These are phyloP conservation scores for Auriscalpium vulgare DNA, from an alignment of 768 basidiomycete genomes.

Conservation along the genomic window DNA sequence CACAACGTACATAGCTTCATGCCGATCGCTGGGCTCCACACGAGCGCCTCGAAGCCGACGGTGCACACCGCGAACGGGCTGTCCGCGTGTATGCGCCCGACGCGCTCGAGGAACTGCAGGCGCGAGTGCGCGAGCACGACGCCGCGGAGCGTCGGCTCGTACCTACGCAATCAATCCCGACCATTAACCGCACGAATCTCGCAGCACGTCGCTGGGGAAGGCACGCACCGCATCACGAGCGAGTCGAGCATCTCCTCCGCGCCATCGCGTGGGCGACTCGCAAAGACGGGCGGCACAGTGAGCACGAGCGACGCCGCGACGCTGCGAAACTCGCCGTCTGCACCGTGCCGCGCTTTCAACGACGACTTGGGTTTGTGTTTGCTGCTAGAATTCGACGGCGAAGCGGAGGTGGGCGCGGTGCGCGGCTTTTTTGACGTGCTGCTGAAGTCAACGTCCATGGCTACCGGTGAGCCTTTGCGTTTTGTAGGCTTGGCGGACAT, in stretches of 20 bases:
- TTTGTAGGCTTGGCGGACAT: not conserved
- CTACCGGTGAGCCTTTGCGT: conserved; percentile 5
- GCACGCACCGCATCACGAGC: conserved; percentile 84
- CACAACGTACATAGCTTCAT: conserved; percentile 43
- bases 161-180: conserved; percentile 40
- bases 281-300: conserved; percentile 77
- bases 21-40: conserved; percentile 84
- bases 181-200: not conserved
- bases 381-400: conserved; percentile 17
- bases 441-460: conserved; percentile 18
- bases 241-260: conserved; percentile 88
- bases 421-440: conserved; percentile 22
- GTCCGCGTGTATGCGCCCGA: conserved; percentile 66
- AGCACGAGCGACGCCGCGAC: conserved; percentile 61
- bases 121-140: conserved; percentile 85
- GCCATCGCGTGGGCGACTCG: conserved; percentile 61
- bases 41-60: conserved; percentile 71
- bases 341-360: not conserved
- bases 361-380: conserved; percentile 14
- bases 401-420: not conserved
- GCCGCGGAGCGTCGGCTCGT: conserved; percentile 79
- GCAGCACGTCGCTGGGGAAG: not conserved
- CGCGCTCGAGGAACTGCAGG: conserved; percentile 53
- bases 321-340: conserved; percentile 45
- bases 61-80: conserved; percentile 78